phyloP scores from a whole-genome alignment of 305 asterid genomes.

The Nicotiana rustica region DNA sequence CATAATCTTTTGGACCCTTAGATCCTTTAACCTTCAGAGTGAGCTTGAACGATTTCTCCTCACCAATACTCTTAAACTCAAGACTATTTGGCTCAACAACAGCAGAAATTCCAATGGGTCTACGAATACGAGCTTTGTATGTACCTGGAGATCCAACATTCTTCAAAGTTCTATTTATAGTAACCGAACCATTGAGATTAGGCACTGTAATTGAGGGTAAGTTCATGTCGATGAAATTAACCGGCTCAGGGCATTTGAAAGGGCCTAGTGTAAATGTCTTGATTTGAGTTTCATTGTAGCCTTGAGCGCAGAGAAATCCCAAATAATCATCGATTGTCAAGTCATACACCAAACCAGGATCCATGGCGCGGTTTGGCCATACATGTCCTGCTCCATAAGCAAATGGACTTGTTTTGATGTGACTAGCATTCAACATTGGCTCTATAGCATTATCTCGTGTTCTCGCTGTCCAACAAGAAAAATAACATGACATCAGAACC shows the following conservation, averaged over 20 bases:
- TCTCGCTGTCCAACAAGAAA: constrained; percentile 55
- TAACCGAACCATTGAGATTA: constrained; percentile 55
- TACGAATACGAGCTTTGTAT: constrained; percentile 57
- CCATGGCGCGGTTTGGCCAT: constrained; percentile 87
- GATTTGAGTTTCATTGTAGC: constrained; percentile 64
- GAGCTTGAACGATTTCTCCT: constrained; percentile 67
- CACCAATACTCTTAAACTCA: constrained; percentile 56
- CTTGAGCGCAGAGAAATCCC: constrained; percentile 65
- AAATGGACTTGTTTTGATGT: constrained; percentile 72
- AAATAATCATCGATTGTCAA: constrained; percentile 61
- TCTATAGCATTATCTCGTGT: constrained; percentile 61
- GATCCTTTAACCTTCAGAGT: constrained; percentile 48
- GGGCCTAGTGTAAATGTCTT: constrained; percentile 48
- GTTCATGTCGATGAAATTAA: constrained; percentile 66
- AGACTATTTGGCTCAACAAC: constrained; percentile 56
- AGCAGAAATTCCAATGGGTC: constrained; percentile 65
- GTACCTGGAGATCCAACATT: constrained; percentile 80
- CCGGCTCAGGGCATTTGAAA: constrained; percentile 49
- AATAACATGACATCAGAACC: not conserved
- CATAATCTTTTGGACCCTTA: constrained; percentile 56
- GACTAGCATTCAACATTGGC: constrained; percentile 68
- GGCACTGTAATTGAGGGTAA: constrained; percentile 92
- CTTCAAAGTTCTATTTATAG: constrained; percentile 70
- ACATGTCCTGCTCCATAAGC: constrained; percentile 92
- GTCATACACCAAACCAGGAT: constrained; percentile 92